Conservation (phyloP, 73 alveolate species). For the Breviolum minutum region DNA sequence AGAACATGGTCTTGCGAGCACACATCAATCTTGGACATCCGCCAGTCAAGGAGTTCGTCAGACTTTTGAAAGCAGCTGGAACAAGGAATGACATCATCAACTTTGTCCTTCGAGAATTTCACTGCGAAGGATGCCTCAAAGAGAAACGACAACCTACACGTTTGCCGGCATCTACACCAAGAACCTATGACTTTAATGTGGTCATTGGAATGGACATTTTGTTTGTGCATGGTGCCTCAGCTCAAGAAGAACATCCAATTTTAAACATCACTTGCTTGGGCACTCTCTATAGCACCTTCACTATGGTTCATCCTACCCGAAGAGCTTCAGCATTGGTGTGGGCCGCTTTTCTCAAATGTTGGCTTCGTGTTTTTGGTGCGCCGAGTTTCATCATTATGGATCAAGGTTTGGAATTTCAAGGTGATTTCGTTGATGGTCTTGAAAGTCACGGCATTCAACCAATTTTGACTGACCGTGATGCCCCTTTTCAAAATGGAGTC, state of each 20-base stretch:
- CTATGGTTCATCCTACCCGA: not conserved
- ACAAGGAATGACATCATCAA: not conserved
- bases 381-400: conserved; percentile 7
- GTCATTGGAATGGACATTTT: not conserved
- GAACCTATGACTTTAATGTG: conserved; percentile 17
- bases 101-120: not conserved
- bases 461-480: conserved; percentile 19
- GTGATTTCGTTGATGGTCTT: not conserved
- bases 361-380: not conserved
- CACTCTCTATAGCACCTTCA: conserved; percentile 19
- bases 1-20: not conserved
- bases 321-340: not conserved
- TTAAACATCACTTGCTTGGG: not conserved
- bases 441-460: conserved; percentile 18
- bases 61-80: not conserved
- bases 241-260: not conserved
- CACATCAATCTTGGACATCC: conserved; percentile 10
- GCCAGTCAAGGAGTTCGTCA: not conserved
- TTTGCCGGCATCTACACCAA: not conserved
- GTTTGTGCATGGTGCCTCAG: not conserved
- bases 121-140: conserved; percentile 6
- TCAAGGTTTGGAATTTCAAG: conserved; percentile 18
- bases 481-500: conserved; percentile 8
- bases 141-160: not conserved
- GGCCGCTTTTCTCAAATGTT: not conserved